Conservation (phyloP, 768 basidiomycete genomes). For the Crucibulum laeve region DNA sequence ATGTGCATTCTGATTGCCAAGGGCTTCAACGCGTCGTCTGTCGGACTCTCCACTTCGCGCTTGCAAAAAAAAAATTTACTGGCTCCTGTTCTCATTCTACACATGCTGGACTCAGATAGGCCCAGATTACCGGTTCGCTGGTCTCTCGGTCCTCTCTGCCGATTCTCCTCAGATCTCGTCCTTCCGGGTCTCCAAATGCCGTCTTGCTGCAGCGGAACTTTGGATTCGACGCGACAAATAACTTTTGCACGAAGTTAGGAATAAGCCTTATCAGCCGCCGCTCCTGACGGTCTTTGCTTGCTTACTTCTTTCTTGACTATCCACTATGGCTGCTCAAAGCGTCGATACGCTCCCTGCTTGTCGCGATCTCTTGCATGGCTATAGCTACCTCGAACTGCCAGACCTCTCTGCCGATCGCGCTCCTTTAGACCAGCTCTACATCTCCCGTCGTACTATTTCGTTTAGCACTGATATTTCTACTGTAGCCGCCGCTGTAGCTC, state of each 20-base stretch:
- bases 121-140: background rate
- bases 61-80: background rate
- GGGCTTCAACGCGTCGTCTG: background rate
- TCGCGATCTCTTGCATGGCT: slow-evolving; percentile 17
- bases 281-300: background rate
- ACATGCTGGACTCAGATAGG: background rate
- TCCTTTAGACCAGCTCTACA: slow-evolving; percentile 10
- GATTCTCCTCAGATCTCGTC: background rate
- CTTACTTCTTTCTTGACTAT: background rate
- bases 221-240: too few species aligned
- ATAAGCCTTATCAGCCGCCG: background rate
- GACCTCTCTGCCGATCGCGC: slow-evolving; percentile 23
- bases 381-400: slow-evolving; percentile 24
- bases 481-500: slow-evolving; percentile 18
- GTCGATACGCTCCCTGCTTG: background rate
- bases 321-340: background rate
- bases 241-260: background rate
- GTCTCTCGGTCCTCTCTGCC: background rate
- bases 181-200: slow-evolving; percentile 1
- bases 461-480: slow-evolving; percentile 4
- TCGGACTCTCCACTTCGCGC: background rate
- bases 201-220: too few species aligned
- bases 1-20: background rate
- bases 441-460: slow-evolving; percentile 4
- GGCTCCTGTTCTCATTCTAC: background rate